Conservation (phyloP, 768 basidiomycete species). For the Tulasnella sp. region DNA sequence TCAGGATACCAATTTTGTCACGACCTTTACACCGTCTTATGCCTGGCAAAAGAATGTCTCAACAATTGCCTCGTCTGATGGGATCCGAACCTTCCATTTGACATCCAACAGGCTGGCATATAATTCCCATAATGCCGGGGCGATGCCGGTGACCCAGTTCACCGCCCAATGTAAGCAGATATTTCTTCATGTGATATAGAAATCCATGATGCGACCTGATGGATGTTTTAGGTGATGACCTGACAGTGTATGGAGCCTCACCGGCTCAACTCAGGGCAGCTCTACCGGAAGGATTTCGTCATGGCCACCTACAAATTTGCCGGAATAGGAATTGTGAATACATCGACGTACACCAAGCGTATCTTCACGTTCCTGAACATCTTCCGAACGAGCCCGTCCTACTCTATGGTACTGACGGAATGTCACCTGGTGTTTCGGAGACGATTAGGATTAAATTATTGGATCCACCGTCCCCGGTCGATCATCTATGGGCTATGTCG, state of each 20-base stretch:
- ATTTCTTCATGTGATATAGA: neutral
- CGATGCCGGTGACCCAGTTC: neutral
- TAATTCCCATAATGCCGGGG: neutral
- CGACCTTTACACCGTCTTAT: neutral
- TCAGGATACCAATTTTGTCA: slow-evolving; percentile 2
- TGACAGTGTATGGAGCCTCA: neutral
- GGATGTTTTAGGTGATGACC: neutral
- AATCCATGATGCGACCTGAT: neutral
- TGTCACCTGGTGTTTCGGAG: neutral
- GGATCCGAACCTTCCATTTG: neutral
- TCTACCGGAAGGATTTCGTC: neutral
- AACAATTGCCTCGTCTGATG: neutral
- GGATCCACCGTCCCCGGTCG: neutral
- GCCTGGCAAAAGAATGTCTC: neutral
- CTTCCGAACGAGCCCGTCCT: neutral
- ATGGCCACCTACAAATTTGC: neutral
- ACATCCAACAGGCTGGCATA: neutral
- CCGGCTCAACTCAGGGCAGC: neutral
- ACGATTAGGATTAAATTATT: neutral
- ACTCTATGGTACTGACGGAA: neutral
- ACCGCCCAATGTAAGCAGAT: neutral
- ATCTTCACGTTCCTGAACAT: neutral
- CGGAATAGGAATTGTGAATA: neutral
- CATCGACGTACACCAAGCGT: neutral
- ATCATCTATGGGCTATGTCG: neutral